Conservation (phyloP, 805 yeast genomes). For the Metschnikowia shivogae region DNA sequence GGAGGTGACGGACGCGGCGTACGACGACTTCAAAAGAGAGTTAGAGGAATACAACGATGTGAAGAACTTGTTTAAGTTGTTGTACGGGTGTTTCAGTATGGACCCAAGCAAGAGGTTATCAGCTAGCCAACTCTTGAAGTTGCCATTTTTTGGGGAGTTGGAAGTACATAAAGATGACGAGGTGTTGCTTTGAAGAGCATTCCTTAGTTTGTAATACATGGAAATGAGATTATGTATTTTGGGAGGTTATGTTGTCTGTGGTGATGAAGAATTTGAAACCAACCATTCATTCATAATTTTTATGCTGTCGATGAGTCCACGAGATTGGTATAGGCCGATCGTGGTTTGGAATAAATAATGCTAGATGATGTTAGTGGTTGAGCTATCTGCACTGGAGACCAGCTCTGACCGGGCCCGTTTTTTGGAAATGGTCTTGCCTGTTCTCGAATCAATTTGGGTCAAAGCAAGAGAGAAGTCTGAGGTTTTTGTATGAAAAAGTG, state of each 20-base stretch:
- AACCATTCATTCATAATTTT: too few species aligned
- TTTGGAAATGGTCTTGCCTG: slow-evolving; percentile 3
- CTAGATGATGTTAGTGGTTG: slow-evolving; percentile 5
- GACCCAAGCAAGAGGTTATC: slow-evolving; percentile 54
- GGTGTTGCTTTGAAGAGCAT: slow-evolving; percentile 18
- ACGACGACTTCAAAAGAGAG: slow-evolving; percentile 16
- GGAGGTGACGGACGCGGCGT: slow-evolving; percentile 11
- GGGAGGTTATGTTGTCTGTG: too few species aligned
- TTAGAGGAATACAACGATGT: slow-evolving; percentile 36
- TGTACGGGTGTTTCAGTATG: slow-evolving; percentile 54
- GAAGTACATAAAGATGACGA: slow-evolving; percentile 29
- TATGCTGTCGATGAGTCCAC: too few species aligned
- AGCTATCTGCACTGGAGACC: slow-evolving; percentile 18
- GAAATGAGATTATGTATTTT: too few species aligned
- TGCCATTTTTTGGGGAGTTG: slow-evolving; percentile 56
- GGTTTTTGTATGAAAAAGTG: slow-evolving; percentile 12
- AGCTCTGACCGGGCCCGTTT: slow-evolving; percentile 19
- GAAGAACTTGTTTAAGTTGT: slow-evolving; percentile 49
- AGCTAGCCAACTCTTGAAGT: slow-evolving; percentile 52
- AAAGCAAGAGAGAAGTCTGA: background rate
- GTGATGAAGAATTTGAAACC: too few species aligned
- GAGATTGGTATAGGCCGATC: too few species aligned
- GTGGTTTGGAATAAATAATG: slow-evolving; percentile 1
- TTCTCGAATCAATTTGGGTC: background rate
- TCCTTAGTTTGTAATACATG: too few species aligned